Evolutionary conservation across 2,329 filamentous ascomycete species (phyloP).

Genomic region (Nemania bipapillata): DNA sequence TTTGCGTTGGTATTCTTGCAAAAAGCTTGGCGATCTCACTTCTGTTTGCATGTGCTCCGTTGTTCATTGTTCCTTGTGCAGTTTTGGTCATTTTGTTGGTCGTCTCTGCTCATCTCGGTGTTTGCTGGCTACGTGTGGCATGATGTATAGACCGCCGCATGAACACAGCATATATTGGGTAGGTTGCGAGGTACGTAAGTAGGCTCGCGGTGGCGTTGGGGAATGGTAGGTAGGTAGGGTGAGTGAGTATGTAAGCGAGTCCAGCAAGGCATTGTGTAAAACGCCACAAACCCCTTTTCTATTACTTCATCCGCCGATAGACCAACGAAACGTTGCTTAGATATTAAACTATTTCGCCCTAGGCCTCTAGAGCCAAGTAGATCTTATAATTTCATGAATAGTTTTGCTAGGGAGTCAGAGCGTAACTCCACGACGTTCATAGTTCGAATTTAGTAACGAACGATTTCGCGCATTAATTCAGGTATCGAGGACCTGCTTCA

Average conservation of each 20-base stretch:
- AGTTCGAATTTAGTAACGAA: background rate
- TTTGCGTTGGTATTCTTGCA: too few species aligned
- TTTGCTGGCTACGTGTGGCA: background rate
- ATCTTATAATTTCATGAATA: background rate
- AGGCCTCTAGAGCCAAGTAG: background rate
- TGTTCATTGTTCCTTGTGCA: too few species aligned
- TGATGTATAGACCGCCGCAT: background rate
- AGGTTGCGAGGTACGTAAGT: background rate
- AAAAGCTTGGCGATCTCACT: conserved; percentile 13
- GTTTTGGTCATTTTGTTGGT: background rate
- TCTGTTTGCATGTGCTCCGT: too few species aligned
- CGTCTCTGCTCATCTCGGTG: conserved; percentile 4
- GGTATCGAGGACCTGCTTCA: background rate
- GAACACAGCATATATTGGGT: background rate
- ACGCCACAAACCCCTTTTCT: conserved; percentile 12
- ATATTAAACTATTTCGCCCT: background rate
- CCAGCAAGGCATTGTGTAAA: conserved; percentile 1
- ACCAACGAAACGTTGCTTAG: background rate
- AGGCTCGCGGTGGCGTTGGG: background rate
- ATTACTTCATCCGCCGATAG: background rate
- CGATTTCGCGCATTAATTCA: background rate
- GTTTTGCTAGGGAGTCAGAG: too few species aligned
- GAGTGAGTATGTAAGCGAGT: background rate
- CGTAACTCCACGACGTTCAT: background rate
- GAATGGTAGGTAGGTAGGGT: too few species aligned